A percentile compares a stretch with the other conserved stretches of the same genome.
Evolutionary conservation across 805 yeast species (phyloP).

Genomic region (Nakazawaea ernobii): DNA sequence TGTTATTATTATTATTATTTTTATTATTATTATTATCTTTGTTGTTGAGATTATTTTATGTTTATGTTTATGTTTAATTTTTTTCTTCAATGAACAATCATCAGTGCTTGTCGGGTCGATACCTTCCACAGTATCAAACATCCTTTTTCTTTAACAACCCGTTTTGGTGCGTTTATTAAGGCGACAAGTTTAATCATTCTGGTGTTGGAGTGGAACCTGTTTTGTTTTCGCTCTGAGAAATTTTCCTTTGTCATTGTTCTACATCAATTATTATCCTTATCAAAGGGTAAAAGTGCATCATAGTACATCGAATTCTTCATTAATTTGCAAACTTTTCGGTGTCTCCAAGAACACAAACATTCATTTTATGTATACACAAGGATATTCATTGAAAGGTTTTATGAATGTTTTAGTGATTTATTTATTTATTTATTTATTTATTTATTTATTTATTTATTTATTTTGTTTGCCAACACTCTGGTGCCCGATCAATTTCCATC

Average conservation of each 20-base stretch:
- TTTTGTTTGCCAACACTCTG: slow-evolving; percentile 89
- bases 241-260: not conserved
- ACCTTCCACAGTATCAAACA: slow-evolving; percentile 7
- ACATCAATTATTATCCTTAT: not conserved
- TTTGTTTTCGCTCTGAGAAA: too few relatives aligned
- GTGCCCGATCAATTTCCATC: slow-evolving; percentile 46
- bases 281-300: slow-evolving; percentile 10
- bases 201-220: not conserved
- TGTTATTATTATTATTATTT: not conserved
- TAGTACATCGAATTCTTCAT: slow-evolving; percentile 11
- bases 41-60: too few relatives aligned
- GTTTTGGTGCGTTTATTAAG: slow-evolving; percentile 11
- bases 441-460: not conserved
- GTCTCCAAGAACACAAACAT: slow-evolving; percentile 13
- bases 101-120: slow-evolving; percentile 1
- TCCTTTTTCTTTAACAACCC: slow-evolving; percentile 9
- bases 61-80: too few relatives aligned
- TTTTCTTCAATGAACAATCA: slow-evolving; percentile 10
- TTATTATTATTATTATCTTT: too few relatives aligned
- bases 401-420: not conserved
- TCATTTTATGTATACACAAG: not conserved
- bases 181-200: slow-evolving; percentile 4
- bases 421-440: not conserved
- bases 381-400: not conserved
- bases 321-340: slow-evolving; percentile 6